Conservation (phyloP, 2,329 filamentous ascomycete genomes). For the Thielaviopsis ethacetica region DNA sequence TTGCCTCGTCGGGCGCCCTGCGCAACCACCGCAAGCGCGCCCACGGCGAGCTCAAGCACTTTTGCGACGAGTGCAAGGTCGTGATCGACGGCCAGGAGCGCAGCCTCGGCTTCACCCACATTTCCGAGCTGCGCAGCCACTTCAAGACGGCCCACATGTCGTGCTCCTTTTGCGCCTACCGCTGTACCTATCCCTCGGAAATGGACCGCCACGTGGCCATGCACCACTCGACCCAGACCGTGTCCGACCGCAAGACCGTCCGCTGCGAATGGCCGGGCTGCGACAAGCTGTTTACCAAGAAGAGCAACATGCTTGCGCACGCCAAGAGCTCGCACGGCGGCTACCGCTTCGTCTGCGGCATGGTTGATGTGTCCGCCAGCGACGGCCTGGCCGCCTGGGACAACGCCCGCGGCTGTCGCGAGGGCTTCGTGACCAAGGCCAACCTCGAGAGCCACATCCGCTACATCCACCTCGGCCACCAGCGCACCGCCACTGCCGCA, state of each 20-base stretch:
- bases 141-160: constrained; percentile 55
- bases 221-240: constrained; percentile 47
- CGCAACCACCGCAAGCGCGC: constrained; percentile 53
- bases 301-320: constrained; percentile 70
- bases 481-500: constrained; percentile 22
- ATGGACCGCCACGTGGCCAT: constrained; percentile 66
- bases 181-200: constrained; percentile 48
- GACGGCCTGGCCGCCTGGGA: constrained; percentile 46
- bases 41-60: constrained; percentile 56
- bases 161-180: constrained; percentile 59
- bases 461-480: constrained; percentile 56
- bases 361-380: constrained; percentile 35
- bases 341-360: constrained; percentile 62
- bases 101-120: constrained; percentile 51
- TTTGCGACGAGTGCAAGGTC: constrained; percentile 55
- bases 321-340: constrained; percentile 63
- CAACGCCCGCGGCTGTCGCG: constrained; percentile 52
- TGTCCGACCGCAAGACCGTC: constrained; percentile 49
- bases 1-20: constrained; percentile 56
- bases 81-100: constrained; percentile 24
- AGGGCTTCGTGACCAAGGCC: constrained; percentile 59
- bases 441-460: constrained; percentile 73
- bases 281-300: constrained; percentile 61
- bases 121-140: constrained; percentile 55
- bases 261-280: constrained; percentile 54